Conservation (phyloP, 352 stramenopile species). For the Globisporangium carolinianum region DNA sequence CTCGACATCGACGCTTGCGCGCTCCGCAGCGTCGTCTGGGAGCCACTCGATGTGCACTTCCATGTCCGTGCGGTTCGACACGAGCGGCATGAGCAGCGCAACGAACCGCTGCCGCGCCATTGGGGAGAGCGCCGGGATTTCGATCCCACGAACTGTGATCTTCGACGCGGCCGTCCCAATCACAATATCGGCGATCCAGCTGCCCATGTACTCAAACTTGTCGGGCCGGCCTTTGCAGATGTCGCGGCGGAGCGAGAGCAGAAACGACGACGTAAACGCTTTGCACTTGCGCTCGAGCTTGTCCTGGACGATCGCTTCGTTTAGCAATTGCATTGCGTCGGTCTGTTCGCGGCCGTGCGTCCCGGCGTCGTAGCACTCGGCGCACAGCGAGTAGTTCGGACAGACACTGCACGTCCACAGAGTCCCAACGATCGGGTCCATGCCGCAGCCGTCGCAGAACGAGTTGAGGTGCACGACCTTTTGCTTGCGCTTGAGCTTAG, state of each 20-base stretch:
- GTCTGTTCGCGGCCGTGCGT: slow-evolving; percentile 73
- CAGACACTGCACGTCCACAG: slow-evolving; percentile 74
- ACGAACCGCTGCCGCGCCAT: slow-evolving; percentile 63
- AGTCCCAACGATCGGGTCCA: slow-evolving; percentile 54
- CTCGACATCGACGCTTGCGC: slow-evolving; percentile 22
- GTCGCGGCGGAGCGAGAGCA: slow-evolving; percentile 63
- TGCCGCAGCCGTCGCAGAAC: slow-evolving; percentile 67
- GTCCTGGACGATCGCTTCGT: slow-evolving; percentile 62
- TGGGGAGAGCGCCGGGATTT: slow-evolving; percentile 58
- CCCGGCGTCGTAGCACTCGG: slow-evolving; percentile 60
- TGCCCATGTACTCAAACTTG: slow-evolving; percentile 81
- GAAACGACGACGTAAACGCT: slow-evolving; percentile 63
- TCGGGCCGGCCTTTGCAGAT: slow-evolving; percentile 73
- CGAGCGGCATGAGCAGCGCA: slow-evolving; percentile 65
- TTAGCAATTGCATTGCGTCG: slow-evolving; percentile 56
- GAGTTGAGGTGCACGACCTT: slow-evolving; percentile 49
- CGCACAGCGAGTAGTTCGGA: slow-evolving; percentile 63
- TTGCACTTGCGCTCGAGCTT: slow-evolving; percentile 76
- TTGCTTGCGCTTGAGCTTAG: slow-evolving; percentile 65
- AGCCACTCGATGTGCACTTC: slow-evolving; percentile 84
- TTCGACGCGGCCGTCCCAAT: slow-evolving; percentile 54
- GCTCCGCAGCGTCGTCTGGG: slow-evolving; percentile 37
- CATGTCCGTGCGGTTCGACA: slow-evolving; percentile 78
- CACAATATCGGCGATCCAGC: slow-evolving; percentile 78
- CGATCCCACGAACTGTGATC: slow-evolving; percentile 75